Evolutionary conservation across 805 yeast species (phyloP).

Genomic region (Candida ovalis): DNA sequence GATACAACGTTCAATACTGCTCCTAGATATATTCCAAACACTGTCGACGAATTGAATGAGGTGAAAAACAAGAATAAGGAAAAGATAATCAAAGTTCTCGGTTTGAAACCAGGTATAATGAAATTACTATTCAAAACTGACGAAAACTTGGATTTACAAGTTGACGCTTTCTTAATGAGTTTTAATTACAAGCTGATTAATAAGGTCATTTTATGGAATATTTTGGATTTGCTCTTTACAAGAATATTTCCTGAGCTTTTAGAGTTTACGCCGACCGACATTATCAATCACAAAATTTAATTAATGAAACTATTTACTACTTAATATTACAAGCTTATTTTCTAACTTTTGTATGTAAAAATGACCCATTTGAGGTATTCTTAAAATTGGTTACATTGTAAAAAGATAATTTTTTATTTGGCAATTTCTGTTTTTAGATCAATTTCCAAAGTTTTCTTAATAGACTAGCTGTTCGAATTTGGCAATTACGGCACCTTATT

Average conservation of each 20-base stretch:
- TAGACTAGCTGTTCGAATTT: too few relatives aligned
- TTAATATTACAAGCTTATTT: too few relatives aligned
- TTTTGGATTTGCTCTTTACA: conserved; percentile 40
- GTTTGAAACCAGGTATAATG: conserved; percentile 3
- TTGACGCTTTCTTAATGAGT: conserved; percentile 29
- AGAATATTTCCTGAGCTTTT: conserved; percentile 36
- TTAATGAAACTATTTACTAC: too few relatives aligned
- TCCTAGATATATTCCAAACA: conserved; percentile 29
- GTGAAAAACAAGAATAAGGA: conserved; percentile 11
- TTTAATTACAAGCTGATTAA: conserved; percentile 38
- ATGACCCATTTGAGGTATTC: too few relatives aligned
- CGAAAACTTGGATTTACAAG: conserved; percentile 4
- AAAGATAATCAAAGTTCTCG: conserved; percentile 5
- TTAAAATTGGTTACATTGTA: too few relatives aligned
- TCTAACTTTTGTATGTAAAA: too few relatives aligned
- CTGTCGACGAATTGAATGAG: conserved; percentile 22
- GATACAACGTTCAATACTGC: conserved; percentile 25
- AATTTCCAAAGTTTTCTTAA: too few relatives aligned
- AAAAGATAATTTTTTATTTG: too few relatives aligned
- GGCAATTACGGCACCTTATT: too few relatives aligned
- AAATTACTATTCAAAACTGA: conserved; percentile 8
- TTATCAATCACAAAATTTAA: conserved; percentile 4
- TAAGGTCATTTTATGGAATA: conserved; percentile 38
- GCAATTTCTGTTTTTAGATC: too few relatives aligned
- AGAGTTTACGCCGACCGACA: conserved; percentile 10